Evolutionary conservation across 2,329 filamentous ascomycete genomes (phyloP).

Genomic region (Diaporthe sp.): DNA sequence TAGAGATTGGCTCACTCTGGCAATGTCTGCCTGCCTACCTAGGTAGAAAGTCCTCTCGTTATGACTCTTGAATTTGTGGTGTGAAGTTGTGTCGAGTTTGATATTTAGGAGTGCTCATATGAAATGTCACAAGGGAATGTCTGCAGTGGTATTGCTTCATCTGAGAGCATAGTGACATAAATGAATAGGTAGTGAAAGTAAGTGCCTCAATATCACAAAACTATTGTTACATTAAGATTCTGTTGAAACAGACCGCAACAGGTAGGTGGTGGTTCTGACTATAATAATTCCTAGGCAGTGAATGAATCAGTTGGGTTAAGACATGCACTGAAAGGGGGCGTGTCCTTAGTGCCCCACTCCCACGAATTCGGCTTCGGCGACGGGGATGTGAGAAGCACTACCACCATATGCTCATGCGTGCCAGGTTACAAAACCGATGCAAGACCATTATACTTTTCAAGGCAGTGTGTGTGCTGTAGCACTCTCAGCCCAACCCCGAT

Average conservation of each 20-base stretch:
- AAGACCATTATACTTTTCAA: not conserved
- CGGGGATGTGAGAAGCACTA: not conserved
- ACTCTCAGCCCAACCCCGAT: slow-evolving; percentile 14
- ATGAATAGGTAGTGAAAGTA: too few species aligned
- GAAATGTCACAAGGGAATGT: not conserved
- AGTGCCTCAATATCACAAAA: too few species aligned
- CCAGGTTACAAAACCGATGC: not conserved
- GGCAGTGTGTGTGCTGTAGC: not conserved
- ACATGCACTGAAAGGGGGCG: not conserved
- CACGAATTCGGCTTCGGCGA: not conserved
- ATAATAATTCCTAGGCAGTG: too few species aligned
- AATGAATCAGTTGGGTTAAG: not conserved
- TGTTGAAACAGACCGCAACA: too few species aligned
- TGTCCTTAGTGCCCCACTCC: not conserved
- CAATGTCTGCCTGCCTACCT: not conserved
- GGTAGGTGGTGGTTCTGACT: too few species aligned
- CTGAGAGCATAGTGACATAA: too few species aligned
- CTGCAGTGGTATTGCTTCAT: too few species aligned
- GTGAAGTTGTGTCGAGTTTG: not conserved
- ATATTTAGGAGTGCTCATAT: not conserved
- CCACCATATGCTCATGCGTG: not conserved
- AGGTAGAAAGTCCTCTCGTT: too few species aligned
- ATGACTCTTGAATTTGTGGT: too few species aligned
- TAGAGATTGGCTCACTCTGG: not conserved
- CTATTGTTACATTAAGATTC: too few species aligned